Base-by-base conservation (phyloP, 306 rosid genomes). In the Cicer judaicum region DNA sequence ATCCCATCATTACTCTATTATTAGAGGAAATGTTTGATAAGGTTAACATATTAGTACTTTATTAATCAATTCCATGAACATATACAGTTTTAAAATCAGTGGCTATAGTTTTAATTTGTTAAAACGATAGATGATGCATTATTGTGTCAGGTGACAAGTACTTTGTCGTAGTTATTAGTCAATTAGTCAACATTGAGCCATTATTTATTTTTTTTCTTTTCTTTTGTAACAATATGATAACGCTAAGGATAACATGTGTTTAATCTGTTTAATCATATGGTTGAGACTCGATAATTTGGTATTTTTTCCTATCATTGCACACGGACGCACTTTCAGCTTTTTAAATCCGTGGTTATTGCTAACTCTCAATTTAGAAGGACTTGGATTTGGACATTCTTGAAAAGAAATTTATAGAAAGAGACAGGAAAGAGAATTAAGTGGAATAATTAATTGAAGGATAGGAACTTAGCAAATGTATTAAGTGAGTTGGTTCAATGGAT, bases 351-450 rank as follows among this genome's bases (percentile, higher is more conserved):
- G 73, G 64, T 36, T 16, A 68, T 36, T 50, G 64, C 43, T 74
- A 80, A 71, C 49, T 41, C 79, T 38, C 24, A 10, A 53, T 13
- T 70, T 52, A 52, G 44, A 41, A 41, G 29, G 39, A 42, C 49
- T 34, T 40, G 64, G 12, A 46, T 47, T 47, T 78, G 13, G 59
- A 54, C 16, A 72, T 68, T 18, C 46, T 10, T 16, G 54, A 8
- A 14, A 74, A 43, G 49, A 55, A 57, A 78, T 73, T 71, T 6
- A 54, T 49, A 49, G 84, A 84, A 76, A 77, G 80, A 72, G 84
- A 79, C 13, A 15, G 69, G 82, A 57, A 48, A 46, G 60, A 67
- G 48, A 53, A 39, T 60, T 59, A 47, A 52, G 44, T 66, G 46
- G 64, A 18, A 48, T 59, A 49, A 41, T 8, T 12, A 55, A 43